Base-by-base conservation (phyloP, 208 protist species). In the Phytomonas sp. region DNA sequence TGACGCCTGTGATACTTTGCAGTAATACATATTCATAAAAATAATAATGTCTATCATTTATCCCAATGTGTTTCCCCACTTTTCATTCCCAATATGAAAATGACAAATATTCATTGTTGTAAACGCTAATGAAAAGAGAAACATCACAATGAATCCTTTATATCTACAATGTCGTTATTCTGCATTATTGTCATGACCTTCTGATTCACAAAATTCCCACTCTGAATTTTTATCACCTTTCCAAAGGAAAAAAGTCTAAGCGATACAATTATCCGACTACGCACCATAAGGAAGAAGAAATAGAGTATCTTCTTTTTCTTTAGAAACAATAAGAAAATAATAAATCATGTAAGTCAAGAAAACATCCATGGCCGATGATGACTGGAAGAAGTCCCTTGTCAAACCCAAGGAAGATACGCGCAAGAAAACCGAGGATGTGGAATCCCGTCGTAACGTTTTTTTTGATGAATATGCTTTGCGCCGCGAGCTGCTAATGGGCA, bases 381-480 rank as follows among this genome's bases (percentile, higher is more conserved):
- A 95, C 72, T 97, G 93, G 93, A 97, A 94, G 77, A 78, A 77
- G 61, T 81, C 88, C 62, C 73, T 97, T 31, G 68, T 65, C 42
- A 76, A 76, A 11, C 94, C 92, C 37, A 77, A 79, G 75, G 81
- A 80, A 75, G 93, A 97, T 74, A 88, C 70, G 32, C 87, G 94
- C 69, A 95, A 94, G 78, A 91, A 97, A 84, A 97, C 95, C 56
- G 89, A 99, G 77, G 98, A 99, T 94, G 98, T 99, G 34, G 97
- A 97, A 59, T 90, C 88, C 29, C 98, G 97, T n/a, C 98, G 98
- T 72, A 98, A 98, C 69, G 95, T 97, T 63, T 94, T 95, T 65
- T 99, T 99, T 84, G 98, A 99, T 75, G 98, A 99, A 70, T 99
- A 98, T 77, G 89, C 86, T 70, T 82, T 99, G 26, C 99, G 99